Base-by-base conservation (phyloP, 1,284 basidiomycete species). In the Leucoagaricus sp. region DNA sequence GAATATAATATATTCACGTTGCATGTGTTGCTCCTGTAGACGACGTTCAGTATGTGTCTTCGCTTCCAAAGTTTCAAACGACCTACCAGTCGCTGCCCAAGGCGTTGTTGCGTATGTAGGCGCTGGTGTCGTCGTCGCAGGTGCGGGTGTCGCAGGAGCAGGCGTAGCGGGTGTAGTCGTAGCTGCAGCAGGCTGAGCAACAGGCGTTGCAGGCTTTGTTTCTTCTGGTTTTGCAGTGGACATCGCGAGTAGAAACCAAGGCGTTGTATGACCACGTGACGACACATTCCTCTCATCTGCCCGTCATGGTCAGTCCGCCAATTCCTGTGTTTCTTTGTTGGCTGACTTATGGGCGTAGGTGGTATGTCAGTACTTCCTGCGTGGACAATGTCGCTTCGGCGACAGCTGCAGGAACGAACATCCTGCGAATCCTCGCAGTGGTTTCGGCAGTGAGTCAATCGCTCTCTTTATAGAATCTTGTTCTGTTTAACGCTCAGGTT, bases 341-440 rank as follows among this genome's bases (percentile, higher is more conserved):
- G 12, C 19, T 5, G 2, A 21, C 25, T 13, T 10, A n/a, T 17
- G 31, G 10, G 34, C 19, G 15, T 58, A 71, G 72, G 68, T 64
- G 1, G 68, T 79, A 2, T 93, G 91, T 64, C 74, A 78, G 57
- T 91, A 75, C 68, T 91, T 80, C 65, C 68, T 89, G 49, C 82
- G 83, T 23, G 90, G 89, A 1, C 65, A 74, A 51, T 92, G 90
- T 73, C 81, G 75, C 64, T 93, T 87, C 63, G 91, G 91, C 2
- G 70, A 77, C 52, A 72, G 68, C 45, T 93, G 90, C 68, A 80
- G 82, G 61, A 85, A 89, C 64, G 86, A 90, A 44, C 54, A 55
- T 15, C 47, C 47, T 6, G 47, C 41, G 31, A 58, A 49, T 36
- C 13, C 25, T 33, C 26, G 31, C 13, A 53, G 45, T 28, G 65